Evolutionary conservation across 257 asterid genomes (phyloP).

Genomic region (Solanum medicagineum): DNA sequence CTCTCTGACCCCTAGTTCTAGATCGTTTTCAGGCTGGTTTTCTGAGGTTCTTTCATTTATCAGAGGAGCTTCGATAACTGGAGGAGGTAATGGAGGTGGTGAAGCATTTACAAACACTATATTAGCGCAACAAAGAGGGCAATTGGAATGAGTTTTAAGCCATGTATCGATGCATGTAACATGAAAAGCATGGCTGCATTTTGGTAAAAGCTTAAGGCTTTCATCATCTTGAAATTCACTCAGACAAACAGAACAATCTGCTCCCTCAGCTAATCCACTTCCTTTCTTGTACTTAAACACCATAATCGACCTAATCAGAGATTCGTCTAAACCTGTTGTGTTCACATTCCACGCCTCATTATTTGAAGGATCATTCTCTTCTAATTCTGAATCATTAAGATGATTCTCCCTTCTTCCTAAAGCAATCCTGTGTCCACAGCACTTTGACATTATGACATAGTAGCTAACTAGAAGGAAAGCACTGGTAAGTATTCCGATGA

Average conservation of each 20-base stretch:
- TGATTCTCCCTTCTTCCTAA: slow-evolving; percentile 4
- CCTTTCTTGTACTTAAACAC: slow-evolving; percentile 23
- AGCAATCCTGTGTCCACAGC: slow-evolving; percentile 16
- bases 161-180: slow-evolving; percentile 42
- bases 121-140: slow-evolving; percentile 47
- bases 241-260: slow-evolving; percentile 44
- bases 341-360: slow-evolving; percentile 14
- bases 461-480: slow-evolving; percentile 37
- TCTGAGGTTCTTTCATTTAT: background rate
- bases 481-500: slow-evolving; percentile 28
- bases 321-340: slow-evolving; percentile 29
- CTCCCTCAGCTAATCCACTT: slow-evolving; percentile 11
- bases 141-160: slow-evolving; percentile 43
- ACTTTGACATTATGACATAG: slow-evolving; percentile 36
- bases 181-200: slow-evolving; percentile 58
- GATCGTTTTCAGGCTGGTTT: background rate
- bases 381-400: slow-evolving; percentile 1
- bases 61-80: background rate
- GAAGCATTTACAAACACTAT: slow-evolving; percentile 1
- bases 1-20: slow-evolving; percentile 13
- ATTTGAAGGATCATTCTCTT: slow-evolving; percentile 10
- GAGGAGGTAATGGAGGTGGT: background rate
- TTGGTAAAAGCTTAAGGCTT: slow-evolving; percentile 28
- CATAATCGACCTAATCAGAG: slow-evolving; percentile 24
- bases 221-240: slow-evolving; percentile 46